A percentile compares a stretch with the other conserved stretches of the same genome.
These are phyloP conservation scores for Lepidium africanum DNA, from an alignment of 345 rosid genomes.

Conservation along the genomic window DNA sequence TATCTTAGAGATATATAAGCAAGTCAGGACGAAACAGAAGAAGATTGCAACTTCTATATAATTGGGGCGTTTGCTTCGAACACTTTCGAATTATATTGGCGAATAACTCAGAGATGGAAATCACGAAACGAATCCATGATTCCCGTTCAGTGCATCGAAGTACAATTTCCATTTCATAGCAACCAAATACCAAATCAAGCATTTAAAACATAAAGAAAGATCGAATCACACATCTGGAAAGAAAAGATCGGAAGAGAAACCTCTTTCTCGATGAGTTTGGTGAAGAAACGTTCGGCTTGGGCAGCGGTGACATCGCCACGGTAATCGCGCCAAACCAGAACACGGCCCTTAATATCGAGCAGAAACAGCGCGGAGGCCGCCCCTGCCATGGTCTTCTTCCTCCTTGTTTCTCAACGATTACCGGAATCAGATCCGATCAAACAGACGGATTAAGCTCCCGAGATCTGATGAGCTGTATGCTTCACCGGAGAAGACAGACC, in stretches of 20 bases:
- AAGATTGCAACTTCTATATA: not conserved
- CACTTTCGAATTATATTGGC: not conserved
- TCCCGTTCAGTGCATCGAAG: not conserved
- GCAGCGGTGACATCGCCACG: slow-evolving; percentile 72
- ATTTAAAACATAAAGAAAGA: not conserved
- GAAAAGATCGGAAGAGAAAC: slow-evolving; percentile 15
- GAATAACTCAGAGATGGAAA: slow-evolving; percentile 2
- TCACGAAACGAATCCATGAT: not conserved
- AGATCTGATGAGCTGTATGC: slow-evolving; percentile 17
- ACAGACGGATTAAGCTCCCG: not conserved
- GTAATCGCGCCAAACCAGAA: slow-evolving; percentile 82
- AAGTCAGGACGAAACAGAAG: not conserved
- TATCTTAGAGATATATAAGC: not conserved
- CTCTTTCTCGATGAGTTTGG: slow-evolving; percentile 82
- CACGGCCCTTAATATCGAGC: slow-evolving; percentile 71
- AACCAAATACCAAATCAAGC: not conserved
- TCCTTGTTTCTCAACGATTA: not conserved
- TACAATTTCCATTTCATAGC: not conserved
- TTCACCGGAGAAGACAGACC: slow-evolving; percentile 1
- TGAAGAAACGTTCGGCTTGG: slow-evolving; percentile 82
- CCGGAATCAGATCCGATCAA: slow-evolving; percentile 28
- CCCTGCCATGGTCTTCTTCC: slow-evolving; percentile 47
- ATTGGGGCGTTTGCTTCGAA: not conserved
- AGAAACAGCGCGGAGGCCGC: slow-evolving; percentile 86
- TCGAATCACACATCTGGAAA: not conserved